phyloP scores from a whole-genome alignment of 2,329 filamentous ascomycete species.

The Sporothrix mexicana region DNA sequence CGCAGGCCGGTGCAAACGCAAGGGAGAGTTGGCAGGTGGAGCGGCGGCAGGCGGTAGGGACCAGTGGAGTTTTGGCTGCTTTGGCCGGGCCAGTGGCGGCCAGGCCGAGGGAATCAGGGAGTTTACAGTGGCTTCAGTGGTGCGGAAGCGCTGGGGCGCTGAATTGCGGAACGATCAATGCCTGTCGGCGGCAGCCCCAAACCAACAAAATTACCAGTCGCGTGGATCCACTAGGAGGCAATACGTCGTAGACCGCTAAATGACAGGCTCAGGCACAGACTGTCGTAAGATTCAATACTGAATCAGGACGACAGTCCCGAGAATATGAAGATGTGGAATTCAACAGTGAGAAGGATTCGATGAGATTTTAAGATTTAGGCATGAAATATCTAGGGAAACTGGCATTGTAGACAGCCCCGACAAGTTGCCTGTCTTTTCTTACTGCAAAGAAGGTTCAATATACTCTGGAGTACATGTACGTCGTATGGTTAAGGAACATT shows the following conservation, averaged over 20 bases:
- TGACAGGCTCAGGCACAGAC: neutral
- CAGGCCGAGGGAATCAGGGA: neutral
- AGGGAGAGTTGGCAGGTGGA: neutral
- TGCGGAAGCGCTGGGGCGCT: conserved; percentile 1
- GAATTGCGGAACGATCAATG: neutral
- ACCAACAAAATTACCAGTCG: neutral
- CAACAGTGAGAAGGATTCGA: neutral
- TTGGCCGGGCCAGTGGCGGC: conserved; percentile 11
- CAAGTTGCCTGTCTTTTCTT: neutral
- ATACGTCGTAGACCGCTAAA: conserved; percentile 12
- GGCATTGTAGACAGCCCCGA: neutral
- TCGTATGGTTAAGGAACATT: neutral
- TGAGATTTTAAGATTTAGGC: too few species aligned
- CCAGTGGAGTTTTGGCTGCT: neutral
- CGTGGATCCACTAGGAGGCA: neutral
- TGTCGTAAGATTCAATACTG: too few species aligned
- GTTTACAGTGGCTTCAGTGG: neutral
- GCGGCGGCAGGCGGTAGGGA: too few species aligned
- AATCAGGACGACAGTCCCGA: conserved; percentile 14
- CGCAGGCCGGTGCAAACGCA: neutral
- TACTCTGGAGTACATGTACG: too few species aligned
- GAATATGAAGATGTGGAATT: neutral
- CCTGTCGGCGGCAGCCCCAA: neutral
- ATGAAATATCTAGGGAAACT: too few species aligned
- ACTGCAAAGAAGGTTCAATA: too few species aligned